Conservation (phyloP, 331 rosid genomes). For the Telfairia occidentalis region DNA sequence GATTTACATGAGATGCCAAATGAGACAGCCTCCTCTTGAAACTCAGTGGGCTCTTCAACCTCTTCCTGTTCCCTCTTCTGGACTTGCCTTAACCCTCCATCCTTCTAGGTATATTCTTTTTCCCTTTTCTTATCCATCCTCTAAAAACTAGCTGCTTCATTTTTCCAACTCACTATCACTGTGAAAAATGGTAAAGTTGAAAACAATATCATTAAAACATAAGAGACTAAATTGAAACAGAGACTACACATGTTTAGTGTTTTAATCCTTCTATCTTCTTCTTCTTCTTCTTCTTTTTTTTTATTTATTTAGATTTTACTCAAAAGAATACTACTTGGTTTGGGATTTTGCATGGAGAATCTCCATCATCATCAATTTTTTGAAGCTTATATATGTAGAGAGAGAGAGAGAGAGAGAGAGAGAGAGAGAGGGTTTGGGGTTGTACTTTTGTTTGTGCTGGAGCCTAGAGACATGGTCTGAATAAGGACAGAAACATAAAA, state of each 20-base stretch:
- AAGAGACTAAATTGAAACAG: background rate
- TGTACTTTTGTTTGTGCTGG: slow-evolving; percentile 6
- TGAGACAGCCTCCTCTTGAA: slow-evolving; percentile 78
- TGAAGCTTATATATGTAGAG: slow-evolving; percentile 11
- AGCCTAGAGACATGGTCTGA: slow-evolving; percentile 25
- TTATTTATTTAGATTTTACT: background rate
- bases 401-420: slow-evolving; percentile 5
- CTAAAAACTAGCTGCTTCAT: no score
- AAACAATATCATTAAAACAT: no score
- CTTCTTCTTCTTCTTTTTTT: background rate
- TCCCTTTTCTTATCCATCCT: no score
- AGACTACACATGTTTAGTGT: background rate
- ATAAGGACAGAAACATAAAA: slow-evolving; percentile 34
- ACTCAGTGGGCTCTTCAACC: slow-evolving; percentile 78
- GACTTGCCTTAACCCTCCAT: slow-evolving; percentile 70
- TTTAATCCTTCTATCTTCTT: background rate
- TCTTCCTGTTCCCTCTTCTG: slow-evolving; percentile 74
- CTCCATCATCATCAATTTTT: slow-evolving; percentile 17
- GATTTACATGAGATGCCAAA: slow-evolving; percentile 74
- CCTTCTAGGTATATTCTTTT: slow-evolving; percentile 51
- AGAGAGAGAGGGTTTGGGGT: background rate
- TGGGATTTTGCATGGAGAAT: slow-evolving; percentile 9
- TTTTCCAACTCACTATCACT: no score
- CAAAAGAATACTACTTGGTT: background rate
- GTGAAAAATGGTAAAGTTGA: no score